Conservation (phyloP, 768 basidiomycete species). For the Gautieria morchelliformis region DNA sequence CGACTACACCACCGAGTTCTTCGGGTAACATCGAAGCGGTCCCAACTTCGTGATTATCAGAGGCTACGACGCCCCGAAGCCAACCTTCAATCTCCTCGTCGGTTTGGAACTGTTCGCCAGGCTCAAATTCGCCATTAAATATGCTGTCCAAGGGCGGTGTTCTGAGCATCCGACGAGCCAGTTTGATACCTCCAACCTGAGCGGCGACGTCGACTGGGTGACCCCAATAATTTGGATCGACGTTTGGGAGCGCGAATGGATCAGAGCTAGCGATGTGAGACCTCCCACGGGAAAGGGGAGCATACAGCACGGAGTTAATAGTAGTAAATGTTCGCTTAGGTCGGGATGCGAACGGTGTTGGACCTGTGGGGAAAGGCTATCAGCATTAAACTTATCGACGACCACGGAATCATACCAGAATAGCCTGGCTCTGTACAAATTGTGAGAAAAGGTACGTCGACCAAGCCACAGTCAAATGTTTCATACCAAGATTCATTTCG, state of each 20-base stretch:
- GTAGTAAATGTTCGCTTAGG: conserved; percentile 7
- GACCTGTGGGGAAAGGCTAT: background rate
- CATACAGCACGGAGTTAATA: conserved; percentile 8
- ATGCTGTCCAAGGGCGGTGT: conserved; percentile 15
- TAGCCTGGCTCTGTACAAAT: conserved; percentile 7
- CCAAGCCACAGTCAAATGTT: background rate
- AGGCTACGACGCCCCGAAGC: conserved; percentile 9
- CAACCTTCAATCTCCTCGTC: conserved; percentile 9
- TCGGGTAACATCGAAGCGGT: conserved; percentile 14
- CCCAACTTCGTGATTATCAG: conserved; percentile 16
- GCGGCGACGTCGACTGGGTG: conserved; percentile 6
- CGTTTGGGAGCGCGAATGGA: conserved; percentile 23
- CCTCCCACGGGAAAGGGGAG: conserved; percentile 9
- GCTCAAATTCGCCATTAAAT: conserved; percentile 8
- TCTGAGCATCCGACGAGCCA: conserved; percentile 15
- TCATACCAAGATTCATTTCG: conserved; percentile 8
- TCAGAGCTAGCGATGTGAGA: conserved; percentile 20
- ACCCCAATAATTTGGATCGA: conserved; percentile 30
- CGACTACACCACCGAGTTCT: conserved; percentile 15
- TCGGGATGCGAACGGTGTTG: background rate
- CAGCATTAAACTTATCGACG: no score
- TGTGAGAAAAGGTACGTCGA: background rate
- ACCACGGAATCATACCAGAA: background rate
- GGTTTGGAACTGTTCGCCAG: conserved; percentile 1
- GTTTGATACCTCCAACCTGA: conserved; percentile 5